These are phyloP conservation scores for Sphenostylis stenocarpa DNA, from an alignment of 306 rosid species.

Conservation along the genomic window DNA sequence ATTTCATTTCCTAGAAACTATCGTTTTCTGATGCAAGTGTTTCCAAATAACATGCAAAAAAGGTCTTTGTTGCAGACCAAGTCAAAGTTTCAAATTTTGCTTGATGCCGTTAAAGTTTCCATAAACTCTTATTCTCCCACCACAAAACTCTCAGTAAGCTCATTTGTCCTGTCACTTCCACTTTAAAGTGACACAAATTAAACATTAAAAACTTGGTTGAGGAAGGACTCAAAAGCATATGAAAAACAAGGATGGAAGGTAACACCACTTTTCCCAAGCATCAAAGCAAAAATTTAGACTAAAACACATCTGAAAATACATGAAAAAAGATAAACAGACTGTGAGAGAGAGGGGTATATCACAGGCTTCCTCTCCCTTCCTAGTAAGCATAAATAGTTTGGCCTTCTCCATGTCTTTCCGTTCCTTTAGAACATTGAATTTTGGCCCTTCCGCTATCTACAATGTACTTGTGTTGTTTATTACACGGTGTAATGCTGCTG, in stretches of 20 bases:
- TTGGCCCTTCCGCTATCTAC: constrained; percentile 33
- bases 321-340: constrained; percentile 25
- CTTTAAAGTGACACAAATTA: constrained; percentile 31
- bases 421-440: constrained; percentile 24
- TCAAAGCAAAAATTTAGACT: constrained; percentile 42
- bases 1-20: background rate
- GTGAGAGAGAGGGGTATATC: constrained; percentile 46
- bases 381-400: constrained; percentile 39
- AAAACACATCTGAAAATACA: constrained; percentile 43
- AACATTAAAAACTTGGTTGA: constrained; percentile 17
- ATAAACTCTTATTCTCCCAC: constrained; percentile 35
- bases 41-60: background rate
- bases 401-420: constrained; percentile 37
- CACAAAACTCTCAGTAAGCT: constrained; percentile 28
- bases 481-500: constrained; percentile 97
- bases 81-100: constrained; percentile 13
- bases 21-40: background rate
- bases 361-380: constrained; percentile 48
- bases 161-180: constrained; percentile 29
- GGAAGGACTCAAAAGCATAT: constrained; percentile 26
- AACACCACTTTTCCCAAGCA: constrained; percentile 28
- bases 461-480: constrained; percentile 26
- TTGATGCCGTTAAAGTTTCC: constrained; percentile 10
- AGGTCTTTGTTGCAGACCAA: background rate
- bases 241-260: constrained; percentile 24